Base-by-base conservation (phyloP, 2,329 filamentous ascomycete species). In the Sporothrix euskadiensis region DNA sequence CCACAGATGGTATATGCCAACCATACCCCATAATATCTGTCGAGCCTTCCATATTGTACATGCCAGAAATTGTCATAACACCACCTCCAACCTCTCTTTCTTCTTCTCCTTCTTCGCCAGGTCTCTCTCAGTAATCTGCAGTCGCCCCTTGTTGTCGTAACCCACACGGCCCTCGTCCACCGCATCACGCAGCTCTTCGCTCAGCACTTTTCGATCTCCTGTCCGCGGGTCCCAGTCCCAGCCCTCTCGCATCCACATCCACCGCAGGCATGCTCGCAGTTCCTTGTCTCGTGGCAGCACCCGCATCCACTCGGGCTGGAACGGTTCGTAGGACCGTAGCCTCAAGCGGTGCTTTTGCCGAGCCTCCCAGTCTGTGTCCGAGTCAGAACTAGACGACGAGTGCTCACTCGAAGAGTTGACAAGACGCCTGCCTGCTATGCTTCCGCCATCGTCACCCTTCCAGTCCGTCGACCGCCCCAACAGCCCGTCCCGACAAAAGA, bases 201-300 rank as follows among this genome's bases (percentile, higher is more conserved):
- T 78, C 9, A 92, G 83, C 35, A 86, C 81, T 35, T 83, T 83
- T 75, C 85, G 87, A 69, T 90, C 85, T 0, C 93, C 94, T 0
- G 91, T 94, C 39, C 83, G 80, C 1, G 89, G 89, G 82, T 97
- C 88, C 93, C 94, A 97, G 56, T 90, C 85, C 87, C 90, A 95
- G 0, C 94, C 93, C 78, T 97, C 92, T 63, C 90, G 89, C 83
- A 96, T 88, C 94, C 94, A 97, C 89, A 94, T 93, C 94, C 94
- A 98, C 54, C 91, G 87, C 78, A 98, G 81, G 82, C 90, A 97
- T 0, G 93, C 94, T 59, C 92, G 87, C n/a, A 98, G 83, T 81
- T 98, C 94, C 82, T 97, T 98, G 81, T 98, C 94, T 59, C 86
- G 83, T 0, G 94, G 94, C 68, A 92, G 80, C 0, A 97, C 94